phyloP scores from a whole-genome alignment of 2,329 filamentous ascomycete genomes.

The Pseudogymnoascus sp. region DNA sequence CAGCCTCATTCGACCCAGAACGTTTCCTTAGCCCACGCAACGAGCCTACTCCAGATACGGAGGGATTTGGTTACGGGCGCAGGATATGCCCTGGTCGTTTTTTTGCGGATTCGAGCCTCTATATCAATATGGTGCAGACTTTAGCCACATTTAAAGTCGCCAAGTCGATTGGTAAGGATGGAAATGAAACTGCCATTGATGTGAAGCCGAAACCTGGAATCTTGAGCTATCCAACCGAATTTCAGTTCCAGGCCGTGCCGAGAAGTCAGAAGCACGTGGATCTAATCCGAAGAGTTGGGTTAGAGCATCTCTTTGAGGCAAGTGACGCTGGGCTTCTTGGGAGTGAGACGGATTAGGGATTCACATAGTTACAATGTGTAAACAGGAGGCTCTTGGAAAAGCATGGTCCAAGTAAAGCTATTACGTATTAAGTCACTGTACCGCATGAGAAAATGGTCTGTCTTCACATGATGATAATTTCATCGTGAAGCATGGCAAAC shows the following conservation, averaged over 20 bases:
- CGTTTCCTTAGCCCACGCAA: slow-evolving; percentile 35
- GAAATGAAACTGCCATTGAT: slow-evolving; percentile 24
- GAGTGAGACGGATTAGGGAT: neutral
- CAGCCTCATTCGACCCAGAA: slow-evolving; percentile 40
- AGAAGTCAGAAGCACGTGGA: slow-evolving; percentile 6
- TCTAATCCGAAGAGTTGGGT: neutral
- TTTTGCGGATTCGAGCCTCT: slow-evolving; percentile 38
- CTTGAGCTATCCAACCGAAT: slow-evolving; percentile 2
- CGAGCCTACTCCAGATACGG: slow-evolving; percentile 44
- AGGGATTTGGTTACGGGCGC: slow-evolving; percentile 46
- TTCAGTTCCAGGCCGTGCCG: neutral
- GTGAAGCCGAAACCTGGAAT: slow-evolving; percentile 5
- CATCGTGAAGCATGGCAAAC: neutral
- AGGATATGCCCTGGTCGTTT: slow-evolving; percentile 45
- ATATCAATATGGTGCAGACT: slow-evolving; percentile 33
- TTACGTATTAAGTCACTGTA: neutral
- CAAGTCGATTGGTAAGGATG: slow-evolving; percentile 30
- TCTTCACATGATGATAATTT: neutral
- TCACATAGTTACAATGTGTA: neutral
- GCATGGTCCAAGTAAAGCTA: neutral
- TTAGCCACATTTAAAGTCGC: slow-evolving; percentile 32
- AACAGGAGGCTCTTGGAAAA: neutral
- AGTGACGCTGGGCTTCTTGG: slow-evolving; percentile 5
- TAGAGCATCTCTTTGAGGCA: neutral
- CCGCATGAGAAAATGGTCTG: neutral